Conservation (phyloP, 148 eudicot genomes). For the Cornus suecica region DNA sequence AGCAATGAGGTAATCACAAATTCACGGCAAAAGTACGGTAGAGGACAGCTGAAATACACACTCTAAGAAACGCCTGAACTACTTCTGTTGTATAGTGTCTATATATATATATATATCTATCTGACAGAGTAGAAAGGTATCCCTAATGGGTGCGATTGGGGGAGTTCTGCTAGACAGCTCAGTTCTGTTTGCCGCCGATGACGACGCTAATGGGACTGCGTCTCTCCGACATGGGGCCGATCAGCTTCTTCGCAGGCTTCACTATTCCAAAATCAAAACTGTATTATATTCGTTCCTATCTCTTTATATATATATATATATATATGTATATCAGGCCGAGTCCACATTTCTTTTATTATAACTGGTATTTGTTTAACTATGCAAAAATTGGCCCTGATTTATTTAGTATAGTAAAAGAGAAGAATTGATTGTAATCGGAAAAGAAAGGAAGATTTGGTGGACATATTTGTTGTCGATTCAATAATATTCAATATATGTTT, state of each 20-base stretch:
- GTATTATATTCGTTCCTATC: conserved; percentile 19
- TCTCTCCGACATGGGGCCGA: conserved; percentile 41
- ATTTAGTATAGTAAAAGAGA: too few relatives aligned
- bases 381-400: too few relatives aligned
- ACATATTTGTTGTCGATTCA: too few relatives aligned
- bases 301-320: not conserved
- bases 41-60: too few relatives aligned
- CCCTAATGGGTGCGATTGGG: conserved; percentile 22
- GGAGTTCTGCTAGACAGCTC: conserved; percentile 57
- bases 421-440: too few relatives aligned
- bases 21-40: too few relatives aligned
- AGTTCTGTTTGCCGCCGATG: conserved; percentile 24
- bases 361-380: too few relatives aligned
- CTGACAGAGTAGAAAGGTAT: not conserved
- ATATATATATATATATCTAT: too few relatives aligned
- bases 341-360: too few relatives aligned
- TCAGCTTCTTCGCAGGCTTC: conserved; percentile 55
- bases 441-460: too few relatives aligned
- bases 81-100: not conserved
- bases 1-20: too few relatives aligned
- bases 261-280: conserved; percentile 55
- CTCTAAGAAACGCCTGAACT: not conserved
- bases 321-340: not conserved
- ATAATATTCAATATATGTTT: too few relatives aligned
- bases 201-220: conserved; percentile 16